These are phyloP conservation scores for Fusarium oligoseptatum DNA, from an alignment of 2,329 filamentous ascomycete species.

Conservation along the genomic window DNA sequence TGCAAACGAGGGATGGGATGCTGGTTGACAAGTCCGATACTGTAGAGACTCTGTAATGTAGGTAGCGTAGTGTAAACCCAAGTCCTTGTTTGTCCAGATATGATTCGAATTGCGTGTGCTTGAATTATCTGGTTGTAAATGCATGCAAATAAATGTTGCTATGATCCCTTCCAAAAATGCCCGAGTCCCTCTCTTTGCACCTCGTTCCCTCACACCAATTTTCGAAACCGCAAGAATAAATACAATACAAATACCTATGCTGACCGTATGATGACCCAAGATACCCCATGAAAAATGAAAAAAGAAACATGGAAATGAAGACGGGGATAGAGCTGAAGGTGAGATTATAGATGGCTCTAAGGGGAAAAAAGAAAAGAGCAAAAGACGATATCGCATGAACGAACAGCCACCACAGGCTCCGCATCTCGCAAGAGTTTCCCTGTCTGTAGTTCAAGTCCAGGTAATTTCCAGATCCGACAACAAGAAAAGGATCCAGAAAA, in stretches of 20 bases:
- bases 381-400: slow-evolving; percentile 31
- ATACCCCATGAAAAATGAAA: slow-evolving; percentile 11
- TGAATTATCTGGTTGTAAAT: slow-evolving; percentile 12
- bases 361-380: slow-evolving; percentile 1
- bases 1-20: not conserved
- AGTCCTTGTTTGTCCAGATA: not conserved
- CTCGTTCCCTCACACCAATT: slow-evolving; percentile 5
- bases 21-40: not conserved
- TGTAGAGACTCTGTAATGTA: not conserved
- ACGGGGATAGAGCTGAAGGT: not conserved
- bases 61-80: not conserved
- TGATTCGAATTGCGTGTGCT: not conserved
- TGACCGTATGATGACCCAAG: slow-evolving; percentile 28
- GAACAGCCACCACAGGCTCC: slow-evolving; percentile 36
- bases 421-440: slow-evolving; percentile 26
- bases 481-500: slow-evolving; percentile 5
- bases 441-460: slow-evolving; percentile 16
- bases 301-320: slow-evolving; percentile 8
- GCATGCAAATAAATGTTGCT: slow-evolving; percentile 4
- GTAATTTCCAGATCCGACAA: slow-evolving; percentile 13
- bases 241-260: slow-evolving; percentile 18
- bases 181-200: not conserved
- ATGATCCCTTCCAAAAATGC: slow-evolving; percentile 5
- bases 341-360: not conserved
- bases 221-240: slow-evolving; percentile 4